Evolutionary conservation across 805 yeast species (phyloP), one percentile per base, ranked within the genome.

Genomic region (Blastobotrys chiropterorum): DNA sequence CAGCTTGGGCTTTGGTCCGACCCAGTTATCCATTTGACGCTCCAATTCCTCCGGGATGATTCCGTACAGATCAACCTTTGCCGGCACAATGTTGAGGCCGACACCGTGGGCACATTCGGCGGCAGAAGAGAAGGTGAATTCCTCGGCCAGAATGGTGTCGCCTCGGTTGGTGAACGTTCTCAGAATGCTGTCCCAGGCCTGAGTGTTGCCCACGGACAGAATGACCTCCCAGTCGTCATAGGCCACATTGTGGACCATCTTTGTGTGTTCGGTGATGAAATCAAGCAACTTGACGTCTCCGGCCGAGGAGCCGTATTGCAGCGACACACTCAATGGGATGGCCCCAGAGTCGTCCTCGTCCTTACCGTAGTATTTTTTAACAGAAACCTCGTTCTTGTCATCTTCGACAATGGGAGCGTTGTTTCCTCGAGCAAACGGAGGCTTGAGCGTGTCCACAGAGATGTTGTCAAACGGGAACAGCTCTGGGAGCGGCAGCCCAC

Each of bases 401-500:
- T 62, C 62, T 39, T 58, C 60, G 31, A 46, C 39, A 19, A 56
- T 53, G 50, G 55, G 54, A 43, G 63, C 59, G 38, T 58, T 59
- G 56, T 88, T 85, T 51, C 97, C 97, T 26, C 81, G 75, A 13
- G 73, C 62, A 67, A 90, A 92, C 1, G 96, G 95, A 52, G 96
- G 95, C n/a, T 61, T 65, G 46, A 65, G 64, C 4, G 89, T 74
- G 51, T 80, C 80, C 13, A 85, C 84, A 19, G 76, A 67, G 53
- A 92, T 67, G 58, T 81, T 79, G 62, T 90, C 88, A 78, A 92
- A 88, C 44, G 99, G 98, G 78, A 92, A 92, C 70, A 87, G 86
- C 57, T 86, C 92, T 21, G 96, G 73, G 67, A 88, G 72, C 13
- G 99, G 99, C 61, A 92, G 78, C 5, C 99, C 99, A 62, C 98